Conservation (phyloP, 805 yeast genomes). For the Sugiyamaella americana region DNA sequence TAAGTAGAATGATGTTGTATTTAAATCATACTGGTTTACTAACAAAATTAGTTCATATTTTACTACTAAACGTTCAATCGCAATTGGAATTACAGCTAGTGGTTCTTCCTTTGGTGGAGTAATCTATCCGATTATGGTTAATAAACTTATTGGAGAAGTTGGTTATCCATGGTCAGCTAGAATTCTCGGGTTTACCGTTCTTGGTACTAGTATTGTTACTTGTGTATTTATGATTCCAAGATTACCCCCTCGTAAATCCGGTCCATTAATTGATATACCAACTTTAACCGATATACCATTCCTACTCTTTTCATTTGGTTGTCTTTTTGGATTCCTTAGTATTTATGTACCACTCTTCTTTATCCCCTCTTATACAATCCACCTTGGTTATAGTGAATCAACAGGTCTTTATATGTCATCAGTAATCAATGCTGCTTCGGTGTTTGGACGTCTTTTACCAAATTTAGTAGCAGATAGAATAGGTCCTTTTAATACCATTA, state of each 20-base stretch:
- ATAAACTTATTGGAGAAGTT: slow-evolving; percentile 34
- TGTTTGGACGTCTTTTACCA: slow-evolving; percentile 46
- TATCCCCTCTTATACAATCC: slow-evolving; percentile 29
- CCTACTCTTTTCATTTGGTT: slow-evolving; percentile 22
- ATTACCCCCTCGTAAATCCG: slow-evolving; percentile 26
- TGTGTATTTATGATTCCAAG: slow-evolving; percentile 20
- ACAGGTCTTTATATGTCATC: slow-evolving; percentile 30
- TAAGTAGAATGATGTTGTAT: too few relatives aligned
- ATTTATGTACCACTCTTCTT: slow-evolving; percentile 33
- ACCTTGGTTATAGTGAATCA: slow-evolving; percentile 18
- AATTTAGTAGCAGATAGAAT: slow-evolving; percentile 42
- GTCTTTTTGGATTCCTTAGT: slow-evolving; percentile 28
- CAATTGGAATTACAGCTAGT: slow-evolving; percentile 41
- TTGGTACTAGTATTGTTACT: slow-evolving; percentile 19
- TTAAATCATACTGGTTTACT: too few relatives aligned
- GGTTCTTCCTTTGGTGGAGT: slow-evolving; percentile 49
- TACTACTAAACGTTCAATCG: slow-evolving; percentile 37
- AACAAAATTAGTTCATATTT: too few relatives aligned
- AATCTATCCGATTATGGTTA: slow-evolving; percentile 41
- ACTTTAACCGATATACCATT: slow-evolving; percentile 27
- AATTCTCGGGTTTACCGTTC: slow-evolving; percentile 37
- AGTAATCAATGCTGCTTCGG: slow-evolving; percentile 34
- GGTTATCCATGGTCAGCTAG: slow-evolving; percentile 47
- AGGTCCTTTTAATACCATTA: slow-evolving; percentile 42
- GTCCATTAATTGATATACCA: slow-evolving; percentile 15